Percentiles rank a stretch among this genome's conserved stretches.
Conservation (phyloP, 2,329 filamentous ascomycete genomes). For the Tolypocladium tundrense region DNA sequence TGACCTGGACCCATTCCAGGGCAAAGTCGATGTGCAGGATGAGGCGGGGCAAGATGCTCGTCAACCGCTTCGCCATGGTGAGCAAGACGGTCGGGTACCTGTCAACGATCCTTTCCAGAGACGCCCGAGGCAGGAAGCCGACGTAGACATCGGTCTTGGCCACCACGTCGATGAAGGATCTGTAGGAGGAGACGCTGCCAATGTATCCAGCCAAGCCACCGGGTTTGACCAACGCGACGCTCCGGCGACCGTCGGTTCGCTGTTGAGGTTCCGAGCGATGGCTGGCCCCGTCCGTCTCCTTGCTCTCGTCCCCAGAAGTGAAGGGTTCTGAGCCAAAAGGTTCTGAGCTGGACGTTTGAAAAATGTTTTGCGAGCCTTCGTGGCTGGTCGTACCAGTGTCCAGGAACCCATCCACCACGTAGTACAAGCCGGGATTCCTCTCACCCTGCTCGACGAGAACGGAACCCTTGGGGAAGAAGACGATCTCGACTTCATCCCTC, state of each 20-base stretch:
- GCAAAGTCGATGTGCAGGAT: conserved; percentile 98
- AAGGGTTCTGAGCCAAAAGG: conserved; percentile 9
- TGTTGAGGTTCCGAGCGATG: conserved; percentile 18
- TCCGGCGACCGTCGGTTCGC: conserved; percentile 43
- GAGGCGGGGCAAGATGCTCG: conserved; percentile 75
- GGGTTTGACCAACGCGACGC: conserved; percentile 84
- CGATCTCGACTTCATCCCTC: conserved; percentile 88
- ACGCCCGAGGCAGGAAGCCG: conserved; percentile 77
- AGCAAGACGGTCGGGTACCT: conserved; percentile 83
- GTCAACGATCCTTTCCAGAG: conserved; percentile 86
- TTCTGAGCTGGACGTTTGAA: conserved; percentile 16
- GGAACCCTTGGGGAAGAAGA: conserved; percentile 91
- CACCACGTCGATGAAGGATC: conserved; percentile 92
- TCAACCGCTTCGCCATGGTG: conserved; percentile 92
- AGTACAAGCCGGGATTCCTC: conserved; percentile 91
- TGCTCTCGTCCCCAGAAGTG: not conserved
- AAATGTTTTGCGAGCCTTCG: conserved; percentile 20
- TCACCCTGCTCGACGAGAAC: conserved; percentile 95
- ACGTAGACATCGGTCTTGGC: conserved; percentile 98
- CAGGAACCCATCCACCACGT: conserved; percentile 93
- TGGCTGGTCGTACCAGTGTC: conserved; percentile 71
- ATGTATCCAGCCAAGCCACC: conserved; percentile 91
- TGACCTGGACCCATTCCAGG: conserved; percentile 95
- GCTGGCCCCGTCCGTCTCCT: not conserved
- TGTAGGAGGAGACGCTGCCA: conserved; percentile 85